Evolutionary conservation across 2,329 filamentous ascomycete species (phyloP).

Genomic region (Xylaria sp.): DNA sequence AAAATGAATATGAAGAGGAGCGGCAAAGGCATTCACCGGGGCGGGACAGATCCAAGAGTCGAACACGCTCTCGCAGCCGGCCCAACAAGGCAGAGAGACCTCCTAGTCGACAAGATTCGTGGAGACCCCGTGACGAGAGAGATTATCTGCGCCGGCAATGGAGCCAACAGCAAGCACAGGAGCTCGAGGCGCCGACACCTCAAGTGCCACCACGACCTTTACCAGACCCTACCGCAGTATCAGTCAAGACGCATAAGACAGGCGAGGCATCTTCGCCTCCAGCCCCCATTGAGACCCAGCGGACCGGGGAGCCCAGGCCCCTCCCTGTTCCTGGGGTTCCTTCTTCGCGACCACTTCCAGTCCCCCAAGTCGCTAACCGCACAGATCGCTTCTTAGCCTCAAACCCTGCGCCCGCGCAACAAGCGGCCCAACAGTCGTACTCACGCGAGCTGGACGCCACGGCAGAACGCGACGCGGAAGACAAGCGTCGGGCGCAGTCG

Average conservation of each 20-base stretch:
- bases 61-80: constrained; percentile 57
- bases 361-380: constrained; percentile 54
- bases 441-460: constrained; percentile 65
- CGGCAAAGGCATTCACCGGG: constrained; percentile 60
- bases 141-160: constrained; percentile 69
- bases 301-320: constrained; percentile 59
- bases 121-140: constrained; percentile 68
- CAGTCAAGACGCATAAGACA: constrained; percentile 48
- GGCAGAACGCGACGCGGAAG: constrained; percentile 70
- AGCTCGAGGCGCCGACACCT: constrained; percentile 41
- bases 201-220: constrained; percentile 52
- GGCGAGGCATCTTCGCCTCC: constrained; percentile 37
- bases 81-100: constrained; percentile 51
- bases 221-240: constrained; percentile 51
- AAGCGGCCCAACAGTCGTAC: constrained; percentile 60
- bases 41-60: constrained; percentile 48
- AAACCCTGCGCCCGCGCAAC: constrained; percentile 60
- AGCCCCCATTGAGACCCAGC: constrained; percentile 51
- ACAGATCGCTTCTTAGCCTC: constrained; percentile 68
- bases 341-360: constrained; percentile 44
- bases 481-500: constrained; percentile 66
- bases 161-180: constrained; percentile 55
- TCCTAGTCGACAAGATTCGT: constrained; percentile 70
- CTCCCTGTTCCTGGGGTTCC: constrained; percentile 59
- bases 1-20: constrained; percentile 70